A percentile compares a stretch with the other conserved stretches of the same genome.
Conservation (phyloP, 2,329 filamentous ascomycete species). For the Paecilomyces variotii region DNA sequence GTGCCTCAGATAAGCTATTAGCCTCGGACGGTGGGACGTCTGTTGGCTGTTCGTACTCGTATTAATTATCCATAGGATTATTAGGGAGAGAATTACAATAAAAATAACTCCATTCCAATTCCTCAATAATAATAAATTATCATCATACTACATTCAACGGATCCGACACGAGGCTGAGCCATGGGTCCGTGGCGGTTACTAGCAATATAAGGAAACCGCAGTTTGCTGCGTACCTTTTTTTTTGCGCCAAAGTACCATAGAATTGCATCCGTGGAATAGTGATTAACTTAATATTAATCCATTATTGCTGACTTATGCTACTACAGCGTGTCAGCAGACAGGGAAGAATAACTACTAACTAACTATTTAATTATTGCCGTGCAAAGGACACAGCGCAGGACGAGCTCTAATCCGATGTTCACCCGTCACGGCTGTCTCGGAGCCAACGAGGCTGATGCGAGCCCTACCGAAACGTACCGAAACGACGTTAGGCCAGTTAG, state of each 20-base stretch:
- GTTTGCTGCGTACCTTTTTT: neutral
- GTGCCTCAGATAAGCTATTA: neutral
- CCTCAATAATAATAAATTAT: too few relatives aligned
- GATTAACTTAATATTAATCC: too few relatives aligned
- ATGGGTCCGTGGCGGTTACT: neutral
- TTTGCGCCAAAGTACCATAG: neutral
- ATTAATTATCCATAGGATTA: too few relatives aligned
- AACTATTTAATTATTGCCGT: neutral
- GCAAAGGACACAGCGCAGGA: neutral
- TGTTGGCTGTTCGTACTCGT: neutral
- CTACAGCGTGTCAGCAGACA: neutral
- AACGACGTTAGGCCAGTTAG: neutral
- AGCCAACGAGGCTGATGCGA: neutral
- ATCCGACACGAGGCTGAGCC: neutral
- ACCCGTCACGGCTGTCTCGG: neutral
- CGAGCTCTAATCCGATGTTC: neutral
- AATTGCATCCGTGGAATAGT: neutral
- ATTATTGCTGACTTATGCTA: neutral
- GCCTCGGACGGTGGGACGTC: neutral
- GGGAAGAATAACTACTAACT: neutral
- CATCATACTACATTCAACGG: neutral
- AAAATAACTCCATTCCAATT: too few relatives aligned
- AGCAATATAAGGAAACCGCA: neutral
- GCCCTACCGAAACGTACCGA: neutral
- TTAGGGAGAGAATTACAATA: neutral